phyloP scores from a whole-genome alignment of 1,284 basidiomycete species.

The Melanopsichium pennsylvanicum region DNA sequence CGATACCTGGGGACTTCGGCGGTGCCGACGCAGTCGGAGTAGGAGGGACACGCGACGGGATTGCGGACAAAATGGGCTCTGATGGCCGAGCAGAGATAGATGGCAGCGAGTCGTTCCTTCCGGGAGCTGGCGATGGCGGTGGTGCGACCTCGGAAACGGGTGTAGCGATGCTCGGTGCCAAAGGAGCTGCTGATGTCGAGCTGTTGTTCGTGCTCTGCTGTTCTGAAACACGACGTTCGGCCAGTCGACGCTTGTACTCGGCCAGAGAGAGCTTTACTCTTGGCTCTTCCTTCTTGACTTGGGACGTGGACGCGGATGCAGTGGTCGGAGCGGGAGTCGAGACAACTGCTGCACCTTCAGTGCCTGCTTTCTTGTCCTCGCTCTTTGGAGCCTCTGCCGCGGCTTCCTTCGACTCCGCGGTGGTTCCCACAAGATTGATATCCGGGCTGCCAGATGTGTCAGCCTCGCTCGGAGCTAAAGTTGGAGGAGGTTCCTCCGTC shows the following conservation, averaged over 20 bases:
- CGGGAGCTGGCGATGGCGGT: constrained; percentile 20
- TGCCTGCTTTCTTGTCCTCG: neutral
- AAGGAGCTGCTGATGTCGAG: constrained; percentile 5
- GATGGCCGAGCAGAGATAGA: neutral
- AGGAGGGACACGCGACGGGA: neutral
- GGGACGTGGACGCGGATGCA: constrained; percentile 8
- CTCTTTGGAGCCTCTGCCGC: neutral
- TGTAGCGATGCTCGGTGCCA: constrained; percentile 17
- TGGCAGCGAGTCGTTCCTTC: constrained; percentile 14
- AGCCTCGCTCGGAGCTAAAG: neutral
- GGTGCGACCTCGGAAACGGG: constrained; percentile 22
- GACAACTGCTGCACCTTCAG: neutral
- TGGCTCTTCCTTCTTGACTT: constrained; percentile 50
- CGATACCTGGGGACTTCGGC: neutral
- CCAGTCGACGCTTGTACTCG: constrained; percentile 63
- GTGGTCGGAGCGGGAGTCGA: neutral
- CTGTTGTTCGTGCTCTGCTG: constrained; percentile 15
- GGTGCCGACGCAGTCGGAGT: constrained; percentile 8
- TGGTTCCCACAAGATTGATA: neutral
- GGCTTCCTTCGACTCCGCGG: neutral
- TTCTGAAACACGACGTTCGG: constrained; percentile 52
- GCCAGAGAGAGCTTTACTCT: constrained; percentile 60
- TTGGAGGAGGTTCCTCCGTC: neutral
- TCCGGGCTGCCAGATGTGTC: neutral
- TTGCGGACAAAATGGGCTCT: constrained; percentile 8